Evolutionary conservation across 495 filamentous ascomycete genomes (phyloP).

Genomic region (Podospora fimiseda): DNA sequence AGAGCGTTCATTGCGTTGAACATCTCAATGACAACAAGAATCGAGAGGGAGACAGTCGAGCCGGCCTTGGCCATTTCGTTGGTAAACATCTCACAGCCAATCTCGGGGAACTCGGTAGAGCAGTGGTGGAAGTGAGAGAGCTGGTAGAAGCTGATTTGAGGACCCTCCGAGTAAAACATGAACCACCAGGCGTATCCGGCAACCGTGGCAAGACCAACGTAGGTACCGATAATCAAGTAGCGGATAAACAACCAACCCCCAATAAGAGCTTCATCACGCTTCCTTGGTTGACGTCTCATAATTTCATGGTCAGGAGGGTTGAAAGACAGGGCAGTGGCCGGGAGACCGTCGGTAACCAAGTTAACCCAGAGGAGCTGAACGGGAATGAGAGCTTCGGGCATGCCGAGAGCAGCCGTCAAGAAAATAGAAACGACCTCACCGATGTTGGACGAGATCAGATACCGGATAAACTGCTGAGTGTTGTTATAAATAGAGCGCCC

Average conservation of each 20-base stretch:
- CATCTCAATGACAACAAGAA: conserved; percentile 98
- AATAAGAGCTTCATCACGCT: conserved; percentile 86
- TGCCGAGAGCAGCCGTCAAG: conserved; percentile 90
- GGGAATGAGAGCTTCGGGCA: conserved; percentile 96
- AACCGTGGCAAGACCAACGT: conserved; percentile 92
- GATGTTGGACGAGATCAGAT: conserved; percentile 98
- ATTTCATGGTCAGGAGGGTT: conserved; percentile 97
- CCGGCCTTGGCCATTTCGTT: conserved; percentile 86
- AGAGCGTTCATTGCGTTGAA: conserved; percentile 99
- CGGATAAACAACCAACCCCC: conserved; percentile 96
- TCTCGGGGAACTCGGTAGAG: conserved; percentile 75
- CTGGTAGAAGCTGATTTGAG: conserved; percentile 89
- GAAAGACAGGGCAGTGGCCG: conserved; percentile 93
- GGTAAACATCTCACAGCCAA: conserved; percentile 90
- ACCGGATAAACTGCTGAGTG: conserved; percentile 99
- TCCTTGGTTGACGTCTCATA: conserved; percentile 85
- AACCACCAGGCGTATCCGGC: conserved; percentile 99
- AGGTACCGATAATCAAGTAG: conserved; percentile 92
- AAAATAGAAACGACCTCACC: conserved; percentile 99
- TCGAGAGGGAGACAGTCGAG: conserved; percentile 88
- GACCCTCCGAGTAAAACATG: conserved; percentile 88
- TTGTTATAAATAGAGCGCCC: conserved; percentile 99
- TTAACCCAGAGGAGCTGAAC: conserved; percentile 99
- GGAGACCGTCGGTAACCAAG: conserved; percentile 94
- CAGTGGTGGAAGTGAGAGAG: conserved; percentile 93